Evolutionary conservation across 2,329 filamentous ascomycete genomes (phyloP), one percentile per base, ranked within the genome.

Genomic region (Aspergillus arachidicola): DNA sequence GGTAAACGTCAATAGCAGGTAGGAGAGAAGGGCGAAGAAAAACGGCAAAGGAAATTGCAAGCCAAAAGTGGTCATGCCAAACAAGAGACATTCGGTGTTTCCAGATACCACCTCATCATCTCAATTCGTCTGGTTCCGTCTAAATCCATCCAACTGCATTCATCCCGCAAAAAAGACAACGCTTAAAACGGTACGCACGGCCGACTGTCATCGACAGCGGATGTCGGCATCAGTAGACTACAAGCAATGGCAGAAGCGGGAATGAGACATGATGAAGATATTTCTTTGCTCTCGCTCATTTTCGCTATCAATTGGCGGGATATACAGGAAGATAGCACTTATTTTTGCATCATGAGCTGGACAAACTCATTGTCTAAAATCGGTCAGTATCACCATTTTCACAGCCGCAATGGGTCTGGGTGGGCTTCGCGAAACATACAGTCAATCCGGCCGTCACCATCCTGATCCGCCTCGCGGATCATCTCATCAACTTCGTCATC

Each of bases 261-360:
- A 51, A 71, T 68, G 63, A 64, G 68, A 71, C 60, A 56, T 60
- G 57, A 58, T 62, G 60, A 61, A 64, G 58, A 65, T 59, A 69
- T 67, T 71, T 70, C 66, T 66, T 69, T 72, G 67, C 62, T 61
- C 58, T 67, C 67, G 66, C 66, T 66, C 67, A 69, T 62, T 66
- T 71, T 70, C 71, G 65, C 71, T 74, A 75, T 72, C 68, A 68
- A 72, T 66, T 63, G 66, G 70, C 66, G 72, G 64, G 71, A 68
- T 68, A 66, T 65, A 67, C 64, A 68, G 64, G 67, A 68, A 61
- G 57, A 58, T 53, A 63, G 59, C 64, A 67, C 79, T 85, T 92
- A 94, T 86, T 94, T 94, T 86, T 95, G 92, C 92, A 95, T 94
- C 92, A 95, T 95, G 78, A 95, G 89, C 83, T 95, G 92, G 73